Evolutionary conservation across 2,329 filamentous ascomycete species (phyloP).

Genomic region (Gnomoniopsis smithogilvyi): DNA sequence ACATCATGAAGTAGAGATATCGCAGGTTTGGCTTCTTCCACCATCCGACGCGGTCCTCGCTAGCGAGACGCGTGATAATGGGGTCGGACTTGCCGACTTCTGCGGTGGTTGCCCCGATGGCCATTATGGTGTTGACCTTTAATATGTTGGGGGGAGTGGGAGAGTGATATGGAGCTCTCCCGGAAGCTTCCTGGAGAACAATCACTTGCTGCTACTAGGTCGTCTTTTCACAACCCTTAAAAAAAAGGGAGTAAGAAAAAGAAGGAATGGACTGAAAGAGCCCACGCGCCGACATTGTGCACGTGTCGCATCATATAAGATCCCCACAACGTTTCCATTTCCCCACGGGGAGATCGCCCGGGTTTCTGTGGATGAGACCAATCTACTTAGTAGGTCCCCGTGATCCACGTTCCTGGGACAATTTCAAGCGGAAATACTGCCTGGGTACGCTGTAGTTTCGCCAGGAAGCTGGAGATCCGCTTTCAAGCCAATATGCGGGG

Average conservation of each 20-base stretch:
- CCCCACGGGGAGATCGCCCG: background rate
- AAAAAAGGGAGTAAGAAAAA: background rate
- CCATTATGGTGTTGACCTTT: background rate
- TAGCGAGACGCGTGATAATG: conserved; percentile 31
- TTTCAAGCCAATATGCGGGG: background rate
- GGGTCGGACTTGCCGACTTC: conserved; percentile 15
- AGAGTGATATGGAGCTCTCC: no score
- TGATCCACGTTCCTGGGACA: background rate
- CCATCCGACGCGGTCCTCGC: conserved; percentile 44
- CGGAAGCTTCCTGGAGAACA: no score
- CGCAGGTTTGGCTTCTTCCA: conserved; percentile 59
- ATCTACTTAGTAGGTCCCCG: background rate
- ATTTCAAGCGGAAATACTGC: no score
- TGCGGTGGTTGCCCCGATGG: conserved; percentile 10
- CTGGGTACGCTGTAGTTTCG: no score
- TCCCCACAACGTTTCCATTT: background rate
- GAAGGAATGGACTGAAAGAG: no score
- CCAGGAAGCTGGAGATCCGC: no score
- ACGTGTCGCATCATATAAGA: background rate
- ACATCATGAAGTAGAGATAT: conserved; percentile 53
- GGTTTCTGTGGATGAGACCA: background rate
- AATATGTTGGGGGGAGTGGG: background rate
- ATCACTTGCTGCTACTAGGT: background rate
- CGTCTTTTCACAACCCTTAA: background rate
- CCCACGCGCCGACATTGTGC: no score